Evolutionary conservation across 768 basidiomycete species (phyloP).

Genomic region (Suillus subalutaceus): DNA sequence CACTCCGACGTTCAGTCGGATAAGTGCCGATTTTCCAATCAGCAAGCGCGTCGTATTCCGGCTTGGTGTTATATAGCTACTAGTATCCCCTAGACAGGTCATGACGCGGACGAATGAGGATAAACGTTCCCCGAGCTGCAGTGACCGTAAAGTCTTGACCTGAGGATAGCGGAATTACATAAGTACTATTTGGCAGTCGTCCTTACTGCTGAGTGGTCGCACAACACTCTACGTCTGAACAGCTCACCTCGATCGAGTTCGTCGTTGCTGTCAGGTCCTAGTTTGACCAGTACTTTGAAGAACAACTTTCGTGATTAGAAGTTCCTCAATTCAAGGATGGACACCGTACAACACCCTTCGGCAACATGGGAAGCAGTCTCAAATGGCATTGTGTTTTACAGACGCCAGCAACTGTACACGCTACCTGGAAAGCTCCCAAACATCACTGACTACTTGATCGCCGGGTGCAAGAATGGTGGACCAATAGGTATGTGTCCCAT

Average conservation of each 20-base stretch:
- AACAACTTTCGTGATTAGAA: neutral
- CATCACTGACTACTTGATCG: slow-evolving; percentile 76
- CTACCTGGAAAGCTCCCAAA: slow-evolving; percentile 79
- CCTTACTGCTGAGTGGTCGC: neutral
- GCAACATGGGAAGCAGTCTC: slow-evolving; percentile 90
- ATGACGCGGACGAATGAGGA: neutral
- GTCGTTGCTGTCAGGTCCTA: neutral
- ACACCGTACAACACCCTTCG: slow-evolving; percentile 70
- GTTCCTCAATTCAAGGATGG: slow-evolving; percentile 22
- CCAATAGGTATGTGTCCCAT: slow-evolving; percentile 70
- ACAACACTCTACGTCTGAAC: slow-evolving; percentile 7
- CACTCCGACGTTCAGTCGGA: neutral
- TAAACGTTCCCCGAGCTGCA: no score
- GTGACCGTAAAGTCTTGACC: no score
- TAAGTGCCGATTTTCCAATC: neutral
- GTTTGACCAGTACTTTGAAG: neutral
- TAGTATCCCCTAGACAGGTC: neutral
- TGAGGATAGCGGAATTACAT: no score
- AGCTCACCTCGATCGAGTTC: neutral
- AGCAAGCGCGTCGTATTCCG: neutral
- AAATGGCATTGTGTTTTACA: slow-evolving; percentile 85
- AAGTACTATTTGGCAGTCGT: no score
- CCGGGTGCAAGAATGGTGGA: slow-evolving; percentile 85
- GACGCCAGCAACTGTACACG: slow-evolving; percentile 82
- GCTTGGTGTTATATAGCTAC: neutral